These are phyloP conservation scores for Lachancea nothofagi DNA, from an alignment of 805 yeast genomes.

Conservation along the genomic window DNA sequence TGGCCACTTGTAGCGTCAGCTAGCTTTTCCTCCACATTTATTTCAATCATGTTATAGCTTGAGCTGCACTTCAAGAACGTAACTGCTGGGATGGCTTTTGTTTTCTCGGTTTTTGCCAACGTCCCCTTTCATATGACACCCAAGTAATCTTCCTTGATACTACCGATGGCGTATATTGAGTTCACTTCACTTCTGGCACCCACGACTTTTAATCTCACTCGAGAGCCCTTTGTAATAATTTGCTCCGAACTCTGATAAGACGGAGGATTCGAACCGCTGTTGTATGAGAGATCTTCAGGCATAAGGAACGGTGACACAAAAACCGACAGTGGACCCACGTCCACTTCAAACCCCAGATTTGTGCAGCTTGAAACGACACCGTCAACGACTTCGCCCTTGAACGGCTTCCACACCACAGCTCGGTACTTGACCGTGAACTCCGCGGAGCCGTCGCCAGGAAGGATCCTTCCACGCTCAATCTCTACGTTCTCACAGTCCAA, in stretches of 20 bases:
- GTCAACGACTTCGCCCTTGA: constrained; percentile 98
- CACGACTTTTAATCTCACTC: constrained; percentile 89
- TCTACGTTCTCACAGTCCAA: constrained; percentile 91
- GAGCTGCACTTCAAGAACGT: no score
- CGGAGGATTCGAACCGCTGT: constrained; percentile 97
- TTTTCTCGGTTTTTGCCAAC: no score
- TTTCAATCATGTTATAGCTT: background rate
- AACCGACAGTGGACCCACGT: constrained; percentile 93
- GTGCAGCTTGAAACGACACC: constrained; percentile 92
- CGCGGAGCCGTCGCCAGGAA: constrained; percentile 90
- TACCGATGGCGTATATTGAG: constrained; percentile 94
- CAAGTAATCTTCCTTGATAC: constrained; percentile 94
- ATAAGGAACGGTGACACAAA: constrained; percentile 92
- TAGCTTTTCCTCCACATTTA: background rate
- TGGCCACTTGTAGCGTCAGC: background rate
- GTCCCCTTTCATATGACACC: constrained; percentile 51
- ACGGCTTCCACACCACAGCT: constrained; percentile 97
- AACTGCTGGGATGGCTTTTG: no score
- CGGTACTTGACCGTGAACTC: constrained; percentile 94
- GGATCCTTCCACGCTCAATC: constrained; percentile 87
- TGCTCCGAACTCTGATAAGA: constrained; percentile 95
- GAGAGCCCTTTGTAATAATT: constrained; percentile 87
- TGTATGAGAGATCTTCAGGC: constrained; percentile 88
- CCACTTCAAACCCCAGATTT: constrained; percentile 94
- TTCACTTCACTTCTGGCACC: constrained; percentile 98